A percentile compares a stretch with the other conserved stretches of the same genome.
Conservation (phyloP, 225 moss, liverwort and hornwort genomes). For the Anthoceros angustus region DNA sequence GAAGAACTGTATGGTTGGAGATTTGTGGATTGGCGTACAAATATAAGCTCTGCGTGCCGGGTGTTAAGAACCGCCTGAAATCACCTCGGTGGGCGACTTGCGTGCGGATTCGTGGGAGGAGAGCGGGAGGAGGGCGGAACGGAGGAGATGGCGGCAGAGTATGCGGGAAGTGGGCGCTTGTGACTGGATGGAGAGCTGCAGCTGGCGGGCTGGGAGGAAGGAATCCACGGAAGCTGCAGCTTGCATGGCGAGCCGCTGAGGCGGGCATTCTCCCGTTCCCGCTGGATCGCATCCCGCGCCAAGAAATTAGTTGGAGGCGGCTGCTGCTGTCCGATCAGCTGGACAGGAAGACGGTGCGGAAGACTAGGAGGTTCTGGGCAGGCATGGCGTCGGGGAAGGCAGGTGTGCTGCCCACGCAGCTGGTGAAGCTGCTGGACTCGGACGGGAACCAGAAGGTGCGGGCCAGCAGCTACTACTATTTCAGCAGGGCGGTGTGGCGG, state of each 20-base stretch:
- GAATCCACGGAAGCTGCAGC: background rate
- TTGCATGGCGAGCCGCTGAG: no score
- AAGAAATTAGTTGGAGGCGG: background rate
- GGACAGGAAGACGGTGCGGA: background rate
- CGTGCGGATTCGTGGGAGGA: no score
- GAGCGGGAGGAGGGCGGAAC: no score
- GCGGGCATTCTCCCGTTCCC: background rate
- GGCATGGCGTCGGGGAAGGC: conserved; percentile 5
- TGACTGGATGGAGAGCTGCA: background rate
- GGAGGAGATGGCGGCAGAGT: no score
- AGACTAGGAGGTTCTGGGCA: background rate
- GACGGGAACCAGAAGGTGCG: conserved; percentile 2
- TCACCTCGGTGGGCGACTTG: no score
- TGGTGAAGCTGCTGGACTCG: conserved; percentile 1
- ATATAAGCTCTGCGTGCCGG: no score
- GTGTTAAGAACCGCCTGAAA: no score
- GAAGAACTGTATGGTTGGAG: no score
- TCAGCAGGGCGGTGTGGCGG: background rate
- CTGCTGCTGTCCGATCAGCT: background rate
- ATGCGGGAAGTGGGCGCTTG: background rate
- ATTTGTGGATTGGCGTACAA: no score
- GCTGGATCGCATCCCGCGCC: conserved; percentile 1
- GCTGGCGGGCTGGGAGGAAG: background rate
- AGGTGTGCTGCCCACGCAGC: background rate
- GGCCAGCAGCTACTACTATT: background rate